Evolutionary conservation across 305 asterid species (phyloP), one percentile per base, ranked within the genome.

Genomic region (Andrographis paniculata): DNA sequence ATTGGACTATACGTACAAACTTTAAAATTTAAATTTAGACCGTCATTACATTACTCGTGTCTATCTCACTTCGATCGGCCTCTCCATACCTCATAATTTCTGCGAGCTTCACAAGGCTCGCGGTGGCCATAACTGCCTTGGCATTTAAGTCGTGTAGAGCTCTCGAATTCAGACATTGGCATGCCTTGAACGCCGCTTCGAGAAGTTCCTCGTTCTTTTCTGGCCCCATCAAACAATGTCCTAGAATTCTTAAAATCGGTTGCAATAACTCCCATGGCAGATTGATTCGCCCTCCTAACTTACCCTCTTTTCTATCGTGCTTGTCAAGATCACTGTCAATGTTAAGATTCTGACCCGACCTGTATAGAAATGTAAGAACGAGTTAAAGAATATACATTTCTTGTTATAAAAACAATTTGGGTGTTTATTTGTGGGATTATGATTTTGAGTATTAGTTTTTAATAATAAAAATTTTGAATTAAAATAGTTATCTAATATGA

Each of bases 211-310:
- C 40, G 2, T 64, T 58, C 20, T 45, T 60, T 6, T 56, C 56
- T 4, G 72, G 64, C 11, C 73, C 70, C 76, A 80, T 73, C 40
- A 89, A 48, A 50, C 94, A 82, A 39, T 89, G 95, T 6, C 98
- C 94, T 13, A 89, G 46, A 10, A 85, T 76, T 44, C 93, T 69
- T 30, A 89, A 45, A 14, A 70, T 43, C 9, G 94, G 95, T 21
- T 82, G 98, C 14, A 78, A 17, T 4, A 85, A 38, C 70, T 89
- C 98, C 94, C 94, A 82, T 3, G 77, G 74, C 21, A 89, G 36
- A 52, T 51, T 51, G 2, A 82, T 74, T 50, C 94, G 72, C 35
- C 83, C 77, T 17, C 64, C 45, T 21, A 14, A 13, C 15, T 22
- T 24, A 9, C 48, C 52, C 48, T 38, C 2, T 33, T 35, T 11